Percentiles rank a stretch among this genome's conserved stretches.
These are phyloP conservation scores for Tulasnella calospora DNA, from an alignment of 768 basidiomycete species.

Conservation along the genomic window DNA sequence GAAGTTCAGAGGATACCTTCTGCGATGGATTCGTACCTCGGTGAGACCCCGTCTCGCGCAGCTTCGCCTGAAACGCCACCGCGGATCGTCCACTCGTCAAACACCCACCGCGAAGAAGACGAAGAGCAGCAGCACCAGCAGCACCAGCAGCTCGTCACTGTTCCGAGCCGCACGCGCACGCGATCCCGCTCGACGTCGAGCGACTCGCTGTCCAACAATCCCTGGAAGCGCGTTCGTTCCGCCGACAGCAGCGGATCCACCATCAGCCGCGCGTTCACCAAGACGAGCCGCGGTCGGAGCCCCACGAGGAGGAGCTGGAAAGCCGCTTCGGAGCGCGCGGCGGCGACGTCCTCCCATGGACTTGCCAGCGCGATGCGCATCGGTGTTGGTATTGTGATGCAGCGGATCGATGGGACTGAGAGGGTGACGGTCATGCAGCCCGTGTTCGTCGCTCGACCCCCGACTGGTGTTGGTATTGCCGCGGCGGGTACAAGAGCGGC, in stretches of 20 bases:
- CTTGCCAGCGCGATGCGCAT: not conserved
- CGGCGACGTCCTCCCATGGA: not conserved
- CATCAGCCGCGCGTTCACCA: not conserved
- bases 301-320: constrained; percentile 21
- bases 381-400: not conserved
- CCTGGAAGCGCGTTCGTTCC: not conserved
- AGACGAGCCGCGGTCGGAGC: not conserved
- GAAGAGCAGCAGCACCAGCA: no score
- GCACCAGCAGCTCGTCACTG: not conserved
- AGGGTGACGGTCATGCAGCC: not conserved
- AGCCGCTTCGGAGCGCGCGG: constrained; percentile 12
- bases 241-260: not conserved
- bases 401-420: not conserved
- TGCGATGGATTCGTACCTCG: not conserved
- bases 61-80: constrained; percentile 9
- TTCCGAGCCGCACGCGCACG: not conserved
- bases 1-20: not conserved
- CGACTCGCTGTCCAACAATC: not conserved
- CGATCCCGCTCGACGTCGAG: not conserved
- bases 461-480: no score
- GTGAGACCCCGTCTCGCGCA: not conserved
- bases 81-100: constrained; percentile 13
- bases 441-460: not conserved
- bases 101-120: not conserved
- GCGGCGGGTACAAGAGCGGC: not conserved